Base-by-base conservation (phyloP, 2,329 filamentous ascomycete genomes). In the Westerdykella aurantiaca region DNA sequence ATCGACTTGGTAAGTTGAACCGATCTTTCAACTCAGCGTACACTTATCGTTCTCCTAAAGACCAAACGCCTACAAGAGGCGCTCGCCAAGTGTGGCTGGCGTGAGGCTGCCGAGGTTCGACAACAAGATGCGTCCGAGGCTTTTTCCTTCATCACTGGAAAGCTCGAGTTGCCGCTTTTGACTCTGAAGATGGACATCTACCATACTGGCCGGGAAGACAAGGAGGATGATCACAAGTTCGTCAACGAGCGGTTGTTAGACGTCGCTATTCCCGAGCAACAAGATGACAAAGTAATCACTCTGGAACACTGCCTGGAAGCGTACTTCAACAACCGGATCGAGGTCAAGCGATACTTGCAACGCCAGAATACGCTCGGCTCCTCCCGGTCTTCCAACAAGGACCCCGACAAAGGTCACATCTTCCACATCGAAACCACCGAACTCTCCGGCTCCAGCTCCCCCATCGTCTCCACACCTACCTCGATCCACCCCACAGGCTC, bases 61-160 rank as follows among this genome's bases (percentile, higher is more conserved):
- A 95, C 88, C 6, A 79, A 85, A 65, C 76, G 88, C 51, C 77
- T 98, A 12, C 90, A 96, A 67, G 81, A 91, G 34, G 77, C 88
- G 9, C 69, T 97, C 33, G 83, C 85, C 14, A 84, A 83, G 42
- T 96, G 90, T 63, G 93, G 91, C 4, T 97, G 93, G 93, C 72
- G 78, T 53, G 89, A 94, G 45, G 90, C 90, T 38, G 78, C 79
- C 17, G 69, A 79, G 45, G 63, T 87, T n/a, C 79, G 83, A 55
- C 93, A 97, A 61, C 93, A 98, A 68, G 93, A 98, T 66, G 88
- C 88, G 0, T 96, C 93, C 0, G 93, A 98, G 68, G 90, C 90
- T 1, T 97, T 97, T 63, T 87, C 84, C 0, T 96, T 96, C 64
- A 89, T 98, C 51, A 95, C 91, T 0, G 90, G 89, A 53, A 88